Evolutionary conservation across 208 protist species (phyloP), one percentile per base, ranked within the genome.

Genomic region (Crithidia brevicula): DNA sequence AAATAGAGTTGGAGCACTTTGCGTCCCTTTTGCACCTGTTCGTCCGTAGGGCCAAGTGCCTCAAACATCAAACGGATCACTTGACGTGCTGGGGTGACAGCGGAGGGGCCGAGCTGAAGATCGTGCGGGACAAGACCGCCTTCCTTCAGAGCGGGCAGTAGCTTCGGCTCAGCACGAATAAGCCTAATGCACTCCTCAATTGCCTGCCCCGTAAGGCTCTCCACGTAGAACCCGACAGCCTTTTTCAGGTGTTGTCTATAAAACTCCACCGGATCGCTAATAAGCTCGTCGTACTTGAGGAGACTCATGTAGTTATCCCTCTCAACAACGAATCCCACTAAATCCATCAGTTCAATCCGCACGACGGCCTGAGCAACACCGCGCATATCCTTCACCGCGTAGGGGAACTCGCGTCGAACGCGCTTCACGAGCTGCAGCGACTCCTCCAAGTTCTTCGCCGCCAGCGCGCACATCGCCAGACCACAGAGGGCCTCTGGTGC

Each of bases 241-340:
- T 91, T 73, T 69, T 94, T 94, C 10, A 96, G 63, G 58, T 82
- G 86, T 23, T 79, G 72, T 28, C 62, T 67, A 68, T 96, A 96
- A 58, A 96, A 89, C 30, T 72, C 47, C 6, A 71, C 85, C 0
- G 87, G 82, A 46, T 93, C 85, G 27, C 74, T 67, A 6, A 73
- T 67, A n/a, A 92, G 68, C 40, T 92, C 80, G 47, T 93, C 85
- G 58, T 84, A 90, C 56, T 83, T 92, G 38, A 96, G 70, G 5
- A 96, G 73, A 4, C 67, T 85, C 42, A 87, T 61, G 57, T 92
- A 94, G 64, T 77, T 93, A 65, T 96, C 91, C 60, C 83, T 92
- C 27, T 90, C 83, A 16, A 89, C 71, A 27, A 89, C 83, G 62
- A 88, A 94, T 27, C 82, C 77, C 0, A 81, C 72, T 20, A 94